Evolutionary conservation across 176 grass and related monocot genomes (phyloP).

Genomic region (Musa itinerans): DNA sequence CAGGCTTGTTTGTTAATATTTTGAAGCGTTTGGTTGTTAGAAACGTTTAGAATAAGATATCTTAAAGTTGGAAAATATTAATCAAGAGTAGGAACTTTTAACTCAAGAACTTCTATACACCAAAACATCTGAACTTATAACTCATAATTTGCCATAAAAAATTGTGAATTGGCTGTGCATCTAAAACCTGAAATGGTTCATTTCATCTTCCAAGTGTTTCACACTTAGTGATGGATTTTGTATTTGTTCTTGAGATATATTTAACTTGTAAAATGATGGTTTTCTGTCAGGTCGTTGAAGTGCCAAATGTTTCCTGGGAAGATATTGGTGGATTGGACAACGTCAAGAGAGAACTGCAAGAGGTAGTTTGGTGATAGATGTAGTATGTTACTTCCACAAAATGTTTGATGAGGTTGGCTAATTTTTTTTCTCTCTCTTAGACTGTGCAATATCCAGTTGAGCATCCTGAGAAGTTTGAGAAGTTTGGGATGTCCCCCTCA

Average conservation of each 20-base stretch:
- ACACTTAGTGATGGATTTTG: background rate
- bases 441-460: conserved; percentile 24
- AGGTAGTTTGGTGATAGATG: background rate
- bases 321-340: conserved; percentile 18
- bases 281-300: conserved; percentile 14
- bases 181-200: background rate
- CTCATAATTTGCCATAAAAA: too few species aligned
- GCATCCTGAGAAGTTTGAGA: conserved; percentile 25
- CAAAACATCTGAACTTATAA: too few species aligned
- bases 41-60: too few species aligned
- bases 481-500: conserved; percentile 21
- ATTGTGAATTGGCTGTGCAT: background rate
- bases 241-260: background rate
- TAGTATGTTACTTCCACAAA: background rate
- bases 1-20: background rate
- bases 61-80: too few species aligned
- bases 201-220: background rate
- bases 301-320: conserved; percentile 17
- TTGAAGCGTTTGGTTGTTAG: too few species aligned
- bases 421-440: background rate
- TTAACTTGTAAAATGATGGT: background rate
- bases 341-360: conserved; percentile 21
- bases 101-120: too few species aligned
- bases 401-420: background rate
- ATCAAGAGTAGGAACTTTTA: too few species aligned